Evolutionary conservation across 441 rosid genomes (phyloP).

Genomic region (Sinapis alba): DNA sequence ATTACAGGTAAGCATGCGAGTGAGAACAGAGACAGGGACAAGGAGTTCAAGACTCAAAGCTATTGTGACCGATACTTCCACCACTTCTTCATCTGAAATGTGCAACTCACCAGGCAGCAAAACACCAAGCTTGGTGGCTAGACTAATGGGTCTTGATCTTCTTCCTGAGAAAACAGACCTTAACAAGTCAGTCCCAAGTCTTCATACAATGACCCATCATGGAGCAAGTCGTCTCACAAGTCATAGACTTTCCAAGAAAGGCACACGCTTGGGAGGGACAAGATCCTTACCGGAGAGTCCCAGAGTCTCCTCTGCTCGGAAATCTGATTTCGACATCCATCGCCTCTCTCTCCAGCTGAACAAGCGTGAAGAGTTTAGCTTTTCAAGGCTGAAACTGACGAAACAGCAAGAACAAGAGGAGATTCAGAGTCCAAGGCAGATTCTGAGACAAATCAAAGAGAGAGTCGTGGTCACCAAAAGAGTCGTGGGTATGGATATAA

Average conservation of each 20-base stretch:
- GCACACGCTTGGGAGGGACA: slow-evolving; percentile 47
- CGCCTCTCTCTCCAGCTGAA: slow-evolving; percentile 80
- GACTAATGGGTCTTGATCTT: slow-evolving; percentile 94
- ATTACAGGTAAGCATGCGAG: slow-evolving; percentile 61
- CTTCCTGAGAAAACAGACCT: slow-evolving; percentile 60
- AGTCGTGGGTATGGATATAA: slow-evolving; percentile 69
- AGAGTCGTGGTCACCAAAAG: slow-evolving; percentile 52
- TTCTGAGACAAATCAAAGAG: slow-evolving; percentile 72
- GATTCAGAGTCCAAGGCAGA: slow-evolving; percentile 62
- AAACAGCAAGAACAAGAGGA: slow-evolving; percentile 51
- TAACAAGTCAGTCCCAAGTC: slow-evolving; percentile 40
- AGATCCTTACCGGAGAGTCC: slow-evolving; percentile 88
- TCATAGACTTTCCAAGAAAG: slow-evolving; percentile 44
- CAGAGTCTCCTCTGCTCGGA: slow-evolving; percentile 67
- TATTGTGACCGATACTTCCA: slow-evolving; percentile 34
- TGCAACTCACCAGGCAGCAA: slow-evolving; percentile 68
- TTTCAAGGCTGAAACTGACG: slow-evolving; percentile 44
- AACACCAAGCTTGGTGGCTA: slow-evolving; percentile 91
- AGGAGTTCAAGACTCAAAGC: slow-evolving; percentile 41
- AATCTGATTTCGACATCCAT: slow-evolving; percentile 68
- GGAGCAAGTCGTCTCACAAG: slow-evolving; percentile 25
- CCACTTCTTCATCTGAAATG: slow-evolving; percentile 52
- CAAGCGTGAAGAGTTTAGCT: slow-evolving; percentile 48
- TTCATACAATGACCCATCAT: slow-evolving; percentile 13
- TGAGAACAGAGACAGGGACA: slow-evolving; percentile 50